Percentiles rank a stretch among this genome's conserved stretches.
Evolutionary conservation across 2,329 filamentous ascomycete species (phyloP).

Genomic region (Diaporthe longicolla): DNA sequence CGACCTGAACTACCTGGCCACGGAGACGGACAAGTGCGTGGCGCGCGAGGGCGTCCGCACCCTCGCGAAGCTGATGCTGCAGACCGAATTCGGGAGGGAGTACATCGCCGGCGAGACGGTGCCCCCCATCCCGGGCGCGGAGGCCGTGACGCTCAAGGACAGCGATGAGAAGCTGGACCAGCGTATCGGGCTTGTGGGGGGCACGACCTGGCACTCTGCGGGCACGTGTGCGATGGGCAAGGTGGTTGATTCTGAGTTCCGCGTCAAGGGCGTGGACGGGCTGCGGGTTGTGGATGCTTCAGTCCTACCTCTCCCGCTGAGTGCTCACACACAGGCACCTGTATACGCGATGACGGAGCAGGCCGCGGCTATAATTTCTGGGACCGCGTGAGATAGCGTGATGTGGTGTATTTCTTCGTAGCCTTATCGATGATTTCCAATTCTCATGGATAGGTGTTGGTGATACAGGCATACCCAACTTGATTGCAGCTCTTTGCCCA

Average conservation of each 20-base stretch:
- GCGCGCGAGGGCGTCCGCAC: conserved; percentile 48
- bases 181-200: conserved; percentile 42
- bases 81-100: conserved; percentile 44
- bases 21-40: conserved; percentile 50
- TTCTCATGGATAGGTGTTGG: neutral
- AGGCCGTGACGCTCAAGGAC: conserved; percentile 44
- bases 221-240: conserved; percentile 54
- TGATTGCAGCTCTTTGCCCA: neutral
- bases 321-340: conserved; percentile 36
- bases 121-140: conserved; percentile 43
- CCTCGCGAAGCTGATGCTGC: conserved; percentile 45
- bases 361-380: conserved; percentile 29
- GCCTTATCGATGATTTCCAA: neutral
- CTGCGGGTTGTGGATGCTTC: conserved; percentile 58
- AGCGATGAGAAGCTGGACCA: conserved; percentile 51
- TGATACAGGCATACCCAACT: neutral
- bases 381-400: neutral
- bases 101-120: conserved; percentile 49
- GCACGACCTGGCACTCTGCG: conserved; percentile 48
- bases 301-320: conserved; percentile 49
- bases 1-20: conserved; percentile 50
- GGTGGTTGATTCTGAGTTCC: conserved; percentile 50
- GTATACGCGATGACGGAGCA: conserved; percentile 36
- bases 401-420: neutral
- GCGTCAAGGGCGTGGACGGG: conserved; percentile 55